These are phyloP conservation scores for Pyricularia pennisetigena DNA, from an alignment of 2,329 filamentous ascomycete species.

Conservation along the genomic window DNA sequence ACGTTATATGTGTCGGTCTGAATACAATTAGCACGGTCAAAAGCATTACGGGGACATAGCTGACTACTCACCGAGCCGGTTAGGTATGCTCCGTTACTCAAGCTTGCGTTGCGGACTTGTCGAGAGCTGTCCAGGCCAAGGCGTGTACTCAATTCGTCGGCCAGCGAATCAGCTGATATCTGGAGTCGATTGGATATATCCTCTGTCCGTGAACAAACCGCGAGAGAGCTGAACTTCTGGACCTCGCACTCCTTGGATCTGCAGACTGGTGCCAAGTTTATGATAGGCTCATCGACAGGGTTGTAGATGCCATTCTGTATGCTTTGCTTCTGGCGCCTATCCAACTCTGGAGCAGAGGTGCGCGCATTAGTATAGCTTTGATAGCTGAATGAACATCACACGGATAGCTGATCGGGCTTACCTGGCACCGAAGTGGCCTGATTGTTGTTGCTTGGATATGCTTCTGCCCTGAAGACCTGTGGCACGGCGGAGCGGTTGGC, in stretches of 20 bases:
- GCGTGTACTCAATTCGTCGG: background rate
- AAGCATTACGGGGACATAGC: background rate
- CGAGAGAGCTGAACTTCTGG: constrained; percentile 14
- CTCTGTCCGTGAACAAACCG: constrained; percentile 14
- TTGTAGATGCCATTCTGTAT: constrained; percentile 14
- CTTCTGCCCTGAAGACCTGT: background rate
- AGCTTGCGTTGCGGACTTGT: constrained; percentile 9
- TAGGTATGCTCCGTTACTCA: constrained; percentile 14
- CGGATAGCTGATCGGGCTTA: background rate
- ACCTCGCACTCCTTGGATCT: constrained; percentile 13
- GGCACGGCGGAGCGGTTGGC: background rate
- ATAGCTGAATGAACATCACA: background rate
- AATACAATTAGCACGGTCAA: background rate
- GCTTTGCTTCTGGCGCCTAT: constrained; percentile 13
- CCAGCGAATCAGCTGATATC: constrained; percentile 7
- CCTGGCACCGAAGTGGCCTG: background rate
- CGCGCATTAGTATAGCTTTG: background rate
- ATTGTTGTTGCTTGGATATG: background rate
- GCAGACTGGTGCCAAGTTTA: constrained; percentile 11
- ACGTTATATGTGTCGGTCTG: constrained; percentile 10
- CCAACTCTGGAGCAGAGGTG: constrained; percentile 5
- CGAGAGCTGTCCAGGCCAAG: constrained; percentile 4
- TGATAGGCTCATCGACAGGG: constrained; percentile 7
- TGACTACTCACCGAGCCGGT: constrained; percentile 8
- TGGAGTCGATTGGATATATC: constrained; percentile 15